These are phyloP conservation scores for Euphrasia arctica DNA, from an alignment of 305 asterid species.

Conservation along the genomic window DNA sequence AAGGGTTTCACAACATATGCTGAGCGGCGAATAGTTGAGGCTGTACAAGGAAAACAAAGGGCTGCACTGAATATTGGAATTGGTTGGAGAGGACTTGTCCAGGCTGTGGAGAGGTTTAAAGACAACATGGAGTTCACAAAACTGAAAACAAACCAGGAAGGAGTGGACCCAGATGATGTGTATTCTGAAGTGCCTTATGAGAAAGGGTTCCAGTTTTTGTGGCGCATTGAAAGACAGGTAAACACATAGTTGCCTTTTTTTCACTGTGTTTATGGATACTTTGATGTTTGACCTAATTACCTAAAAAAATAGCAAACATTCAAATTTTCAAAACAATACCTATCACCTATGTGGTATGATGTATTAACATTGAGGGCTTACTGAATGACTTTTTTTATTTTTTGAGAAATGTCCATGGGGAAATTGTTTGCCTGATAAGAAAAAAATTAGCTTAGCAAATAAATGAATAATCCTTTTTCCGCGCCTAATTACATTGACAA, in stretches of 20 bases:
- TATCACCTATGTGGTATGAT: not conserved
- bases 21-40: slow-evolving; percentile 88
- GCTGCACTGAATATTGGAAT: slow-evolving; percentile 71
- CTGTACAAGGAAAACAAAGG: slow-evolving; percentile 80
- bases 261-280: not conserved
- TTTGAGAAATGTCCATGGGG: no score
- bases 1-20: slow-evolving; percentile 96
- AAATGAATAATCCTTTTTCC: no score
- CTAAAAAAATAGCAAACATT: not conserved
- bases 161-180: slow-evolving; percentile 85
- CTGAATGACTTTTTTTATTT: no score
- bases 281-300: not conserved
- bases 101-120: slow-evolving; percentile 73
- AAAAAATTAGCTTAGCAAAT: no score
- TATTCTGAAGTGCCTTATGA: slow-evolving; percentile 81
- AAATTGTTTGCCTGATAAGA: no score
- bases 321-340: not conserved
- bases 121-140: slow-evolving; percentile 84
- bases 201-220: slow-evolving; percentile 92
- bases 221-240: slow-evolving; percentile 94
- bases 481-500: no score
- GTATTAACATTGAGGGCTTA: not conserved
- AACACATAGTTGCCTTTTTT: not conserved
- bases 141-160: slow-evolving; percentile 77
- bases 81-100: slow-evolving; percentile 82